Percentiles rank a stretch among this genome's conserved stretches.
Evolutionary conservation across 108 stramenopile species (phyloP).

Genomic region (Skeletonema marinoi): DNA sequence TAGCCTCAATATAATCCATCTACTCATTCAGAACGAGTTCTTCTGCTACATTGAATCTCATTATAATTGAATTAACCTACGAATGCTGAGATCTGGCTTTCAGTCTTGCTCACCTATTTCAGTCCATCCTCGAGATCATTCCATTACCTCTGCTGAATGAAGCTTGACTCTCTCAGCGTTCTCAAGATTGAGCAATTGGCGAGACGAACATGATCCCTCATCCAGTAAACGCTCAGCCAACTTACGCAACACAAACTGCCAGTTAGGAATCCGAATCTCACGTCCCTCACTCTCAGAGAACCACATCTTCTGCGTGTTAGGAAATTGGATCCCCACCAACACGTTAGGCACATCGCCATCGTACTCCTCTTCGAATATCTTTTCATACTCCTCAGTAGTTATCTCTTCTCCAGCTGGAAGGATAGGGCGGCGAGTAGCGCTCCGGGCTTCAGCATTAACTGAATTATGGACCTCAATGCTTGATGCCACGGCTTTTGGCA

Average conservation of each 20-base stretch:
- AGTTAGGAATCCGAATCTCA: neutral
- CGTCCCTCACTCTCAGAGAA: neutral
- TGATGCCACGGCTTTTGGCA: conserved; percentile 3
- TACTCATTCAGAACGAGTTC: no score
- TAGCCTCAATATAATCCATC: no score
- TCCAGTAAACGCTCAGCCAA: conserved; percentile 4
- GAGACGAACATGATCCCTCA: neutral
- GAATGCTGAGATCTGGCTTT: no score
- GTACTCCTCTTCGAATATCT: conserved; percentile 33
- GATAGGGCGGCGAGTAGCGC: conserved; percentile 12
- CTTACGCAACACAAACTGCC: conserved; percentile 16
- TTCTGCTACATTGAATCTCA: no score
- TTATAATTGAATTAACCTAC: no score
- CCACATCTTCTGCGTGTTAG: neutral
- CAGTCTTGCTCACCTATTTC: neutral
- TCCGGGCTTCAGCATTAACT: neutral
- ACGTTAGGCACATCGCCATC: conserved; percentile 30
- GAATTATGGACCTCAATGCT: conserved; percentile 15
- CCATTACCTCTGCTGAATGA: neutral
- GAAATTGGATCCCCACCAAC: conserved; percentile 32
- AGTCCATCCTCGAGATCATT: neutral
- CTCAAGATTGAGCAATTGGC: conserved; percentile 14
- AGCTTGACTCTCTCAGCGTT: neutral
- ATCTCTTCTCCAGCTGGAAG: conserved; percentile 29
- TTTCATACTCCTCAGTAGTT: conserved; percentile 27